Evolutionary conservation across 1,284 basidiomycete genomes (phyloP), one percentile per base, ranked within the genome.

Genomic region (Phellopilus nigrolimitatus): DNA sequence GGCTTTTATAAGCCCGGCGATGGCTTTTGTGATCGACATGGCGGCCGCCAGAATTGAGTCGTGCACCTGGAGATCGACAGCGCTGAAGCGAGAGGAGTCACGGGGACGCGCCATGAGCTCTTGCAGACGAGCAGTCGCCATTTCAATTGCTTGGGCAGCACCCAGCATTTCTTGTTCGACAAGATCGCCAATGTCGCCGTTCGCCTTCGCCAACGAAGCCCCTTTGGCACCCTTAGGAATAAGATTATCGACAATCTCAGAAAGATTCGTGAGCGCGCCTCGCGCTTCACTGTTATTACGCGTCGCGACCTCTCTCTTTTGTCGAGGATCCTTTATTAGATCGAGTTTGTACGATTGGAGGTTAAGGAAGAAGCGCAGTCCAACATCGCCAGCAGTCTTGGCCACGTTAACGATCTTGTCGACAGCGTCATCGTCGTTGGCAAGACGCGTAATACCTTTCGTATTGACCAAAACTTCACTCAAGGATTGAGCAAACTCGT

Each of bases 131-230:
- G 83, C 79, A 0, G 95, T 99, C 1, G 97, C 97, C 36, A 79
- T 79, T 66, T 97, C 95, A 67, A 99, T 99, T 1, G 95, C 94
- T 53, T 80, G 78, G 1, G 97, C 94, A 12, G 97, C 95, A 53
- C 86, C 84, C 61, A 85, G 74, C 95, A 99, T 99, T 71, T 99
- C 95, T 64, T 89, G 84, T 66, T 97, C 91, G 55, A 99, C 95
- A 55, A 99, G 81, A 64, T 99, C 91, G 34, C 95, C 95, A 56
- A 99, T 90, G 66, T 99, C 91, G 27, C 94, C 95, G 60, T 89
- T 95, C 38, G 88, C 79, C 59, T 84, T 84, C 24, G 86, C 77
- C 49, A 94, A 68, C 24, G 79, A 74, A 39, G 80, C 78, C 2
- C 82, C 76, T 65, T 90, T 90, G 52, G 78, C 71, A 41, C 84